Evolutionary conservation across 2,329 filamentous ascomycete species (phyloP), one percentile per base, ranked within the genome.

Genomic region (Aspergillus niger): DNA sequence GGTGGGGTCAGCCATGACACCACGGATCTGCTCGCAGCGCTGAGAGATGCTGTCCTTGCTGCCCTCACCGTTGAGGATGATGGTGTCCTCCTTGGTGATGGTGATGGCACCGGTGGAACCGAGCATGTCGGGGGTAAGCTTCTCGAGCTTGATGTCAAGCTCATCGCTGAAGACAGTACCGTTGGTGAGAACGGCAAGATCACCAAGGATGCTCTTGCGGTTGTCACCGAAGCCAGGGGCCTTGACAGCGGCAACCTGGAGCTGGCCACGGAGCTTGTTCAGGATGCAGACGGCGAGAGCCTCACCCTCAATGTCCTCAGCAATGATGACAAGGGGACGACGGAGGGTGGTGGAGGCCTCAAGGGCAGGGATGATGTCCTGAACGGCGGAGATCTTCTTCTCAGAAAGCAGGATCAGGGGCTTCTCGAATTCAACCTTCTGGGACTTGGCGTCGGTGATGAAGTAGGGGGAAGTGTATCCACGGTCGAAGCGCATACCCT

Each of bases 401-500:
- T 99, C 95, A 8, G 95, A 98, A 58, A 99, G 91, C 54, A 99
- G 91, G 78, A 99, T 95, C 76, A 99, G 82, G 67, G 95, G 95
- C 87, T 99, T 98, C 89, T 99, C 95, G 70, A 99, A 99, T 83
- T 99, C 95, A 60, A 98, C 93, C 89, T 99, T 99, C 80, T 96
- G 92, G 62, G 93, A 81, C 89, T 99, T 99, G 86, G 92, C 83
- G 76, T 99, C 95, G 83, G 95, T 99, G 85, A 99, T 99, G 86
- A 99, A 99, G 89, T 99, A 99, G 71, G 95, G 93, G 26, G 95
- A 99, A 77, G 97, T 94, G 81, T 90, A 99, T 65, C 95, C 95
- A 76, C 95, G 94, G 87, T 99, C 95, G 83, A 99, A 99, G 80
- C 95, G 92, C 95, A 99, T 99, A 78, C 95, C 95, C 89, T 99